Base-by-base conservation (phyloP, 2,329 filamentous ascomycete genomes). In the Thelonectria olida region DNA sequence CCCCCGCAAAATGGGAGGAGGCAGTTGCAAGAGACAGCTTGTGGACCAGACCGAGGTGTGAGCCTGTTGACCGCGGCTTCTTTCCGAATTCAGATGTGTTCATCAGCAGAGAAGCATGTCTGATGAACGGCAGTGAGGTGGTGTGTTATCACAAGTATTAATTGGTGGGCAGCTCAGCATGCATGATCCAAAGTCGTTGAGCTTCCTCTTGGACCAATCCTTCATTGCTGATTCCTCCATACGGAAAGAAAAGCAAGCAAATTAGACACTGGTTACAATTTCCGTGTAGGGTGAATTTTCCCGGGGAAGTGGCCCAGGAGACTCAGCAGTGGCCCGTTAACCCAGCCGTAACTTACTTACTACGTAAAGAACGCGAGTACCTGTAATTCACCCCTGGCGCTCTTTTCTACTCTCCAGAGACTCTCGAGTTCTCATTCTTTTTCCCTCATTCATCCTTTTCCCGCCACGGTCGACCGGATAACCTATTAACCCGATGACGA, bases 1-100 rank as follows among this genome's bases (percentile, higher is more conserved):
- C 25, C 51, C 52, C 52, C 52, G 52, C 52, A 55, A 55, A 54
- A 48, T 28, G 49, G 42, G n/a, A n/a, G n/a, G n/a, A n/a, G n/a
- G n/a, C n/a, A n/a, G n/a, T n/a, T n/a, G n/a, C n/a, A n/a, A n/a
- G n/a, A n/a, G n/a, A n/a, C n/a, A n/a, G n/a, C n/a, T n/a, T n/a
- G n/a, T n/a, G 38, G 8, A 13, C 53, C 23, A 56, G 25, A 49
- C 53, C 53, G 53, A 56, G 53, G 53, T 45, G 42, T 48, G 42
- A 19, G 42, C 20, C 13, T 22, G 27, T 15, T 34, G 42, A 27
- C 31, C 53, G 41, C 53, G 53, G 53, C 53, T 56, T 44, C 39
- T 22, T 39, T 53, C n/a, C n/a, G n/a, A n/a, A n/a, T n/a, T n/a
- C n/a, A 22, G 49, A 27, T 15, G 52, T 31, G 19, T 27, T 45